Base-by-base conservation (phyloP, 2,329 filamentous ascomycete species). In the Alternaria dauci region DNA sequence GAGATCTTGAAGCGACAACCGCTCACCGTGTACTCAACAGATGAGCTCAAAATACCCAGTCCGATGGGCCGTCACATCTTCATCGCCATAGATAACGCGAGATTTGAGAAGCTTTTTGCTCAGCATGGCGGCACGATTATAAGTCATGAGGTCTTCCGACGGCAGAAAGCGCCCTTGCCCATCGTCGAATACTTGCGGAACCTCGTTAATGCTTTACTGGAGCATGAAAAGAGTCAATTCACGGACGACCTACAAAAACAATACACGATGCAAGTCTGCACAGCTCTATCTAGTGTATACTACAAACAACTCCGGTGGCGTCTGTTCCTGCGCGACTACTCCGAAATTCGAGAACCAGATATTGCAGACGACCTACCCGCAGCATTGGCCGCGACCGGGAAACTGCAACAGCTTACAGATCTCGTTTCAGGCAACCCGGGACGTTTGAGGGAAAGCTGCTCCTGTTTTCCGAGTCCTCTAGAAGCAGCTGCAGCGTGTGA, bases 91-190 rank as follows among this genome's bases (percentile, higher is more conserved):
- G 46, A 58, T 18, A 38, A 52, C n/a, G 30, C 47, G 14, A 47
- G 55, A 9, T 58, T 58, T 34, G 47, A 46, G 23, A 43, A 52
- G n/a, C 47, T 58, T 8, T 58, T 58, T 36, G 32, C 47, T 9
- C 46, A 52, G 28, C 39, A 58, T 38, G 55, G 55, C 16, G 47
- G 47, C 11, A 46, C 23, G 16, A 58, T 52, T 20, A 52, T 58
- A 28, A 41, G 14, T n/a, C 38, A 52, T 20, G 39, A 52, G 25
- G 39, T 46, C 3, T 28, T 58, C 5, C 47, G n/a, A 8, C 39
- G 39, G 18, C 39, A 41, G 39, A 14, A 25, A 30, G 11, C 50
- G 18, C 39, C 9, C 9, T 41, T 41, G 39, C 39, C 39, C 6
- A 41, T 41, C 12, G 11, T 41, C 11, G 39, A 41, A 9, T 41